Evolutionary conservation across 169 alveolate species (phyloP).

Genomic region (Plasmodium vivax): DNA sequence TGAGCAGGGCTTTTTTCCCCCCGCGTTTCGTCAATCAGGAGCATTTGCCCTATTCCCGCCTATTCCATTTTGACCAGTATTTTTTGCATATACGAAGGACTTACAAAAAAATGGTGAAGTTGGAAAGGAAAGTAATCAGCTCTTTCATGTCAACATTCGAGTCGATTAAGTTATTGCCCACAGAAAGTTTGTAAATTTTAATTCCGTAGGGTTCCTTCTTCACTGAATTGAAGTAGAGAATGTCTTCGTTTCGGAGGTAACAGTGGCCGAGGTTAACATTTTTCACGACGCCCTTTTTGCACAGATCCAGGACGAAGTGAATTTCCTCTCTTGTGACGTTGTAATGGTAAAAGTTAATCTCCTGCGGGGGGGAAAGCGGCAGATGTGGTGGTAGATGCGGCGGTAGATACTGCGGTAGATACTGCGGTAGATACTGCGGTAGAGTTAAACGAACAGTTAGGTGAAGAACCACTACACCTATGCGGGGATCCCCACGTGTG

Average conservation of each 20-base stretch:
- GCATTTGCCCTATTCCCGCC: neutral
- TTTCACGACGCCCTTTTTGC: constrained; percentile 19
- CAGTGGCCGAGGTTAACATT: constrained; percentile 43
- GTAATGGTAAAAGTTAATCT: constrained; percentile 43
- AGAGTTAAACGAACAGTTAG: neutral
- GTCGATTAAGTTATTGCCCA: constrained; percentile 24
- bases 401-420: too few species aligned
- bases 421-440: too few species aligned
- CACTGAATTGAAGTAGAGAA: constrained; percentile 36
- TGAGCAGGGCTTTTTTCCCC: neutral
- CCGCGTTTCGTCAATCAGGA: neutral
- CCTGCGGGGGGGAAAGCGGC: constrained; percentile 27
- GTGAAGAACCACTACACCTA: neutral
- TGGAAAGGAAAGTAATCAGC: constrained; percentile 26
- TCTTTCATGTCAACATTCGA: constrained; percentile 4
- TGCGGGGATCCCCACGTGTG: neutral
- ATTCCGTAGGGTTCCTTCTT: constrained; percentile 18
- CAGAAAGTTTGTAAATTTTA: constrained; percentile 47
- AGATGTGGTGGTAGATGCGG: too few species aligned
- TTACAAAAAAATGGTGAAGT: constrained; percentile 59
- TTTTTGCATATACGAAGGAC: neutral
- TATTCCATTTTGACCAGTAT: neutral
- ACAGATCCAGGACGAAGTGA: constrained; percentile 26
- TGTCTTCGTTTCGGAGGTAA: constrained; percentile 52
- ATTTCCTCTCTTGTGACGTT: constrained; percentile 46